Base-by-base conservation (phyloP, 441 rosid species). In the Gossypium gossypioides region DNA sequence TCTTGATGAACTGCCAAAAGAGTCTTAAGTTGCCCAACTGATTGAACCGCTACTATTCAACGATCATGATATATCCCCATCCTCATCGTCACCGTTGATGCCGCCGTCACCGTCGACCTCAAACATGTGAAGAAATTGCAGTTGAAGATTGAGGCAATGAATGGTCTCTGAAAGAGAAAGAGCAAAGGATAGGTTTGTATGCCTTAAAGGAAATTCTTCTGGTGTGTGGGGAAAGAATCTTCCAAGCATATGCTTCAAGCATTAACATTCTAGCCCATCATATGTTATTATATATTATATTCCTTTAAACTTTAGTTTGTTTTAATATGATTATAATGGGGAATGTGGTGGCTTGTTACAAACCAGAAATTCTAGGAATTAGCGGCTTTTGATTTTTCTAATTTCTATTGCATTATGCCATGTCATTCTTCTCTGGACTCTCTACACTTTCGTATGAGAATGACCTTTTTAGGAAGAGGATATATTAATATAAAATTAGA, bases 11-110 rank as follows among this genome's bases (percentile, higher is more conserved):
- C 58, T 79, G 88, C 89, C 87, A 85, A 84, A 85, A 87, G 91
- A 85, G 57, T 78, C 71, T 46, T 32, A 42, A 81, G 91, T 82
- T 87, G 87, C 91, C 91, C 91, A 82, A 75, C 66, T 58, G 71
- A 69, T 66, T 50, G 71, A 71, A 42, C 25, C 3, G 67, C 48
- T 62, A 62, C 61, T 37, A 77, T 51, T 64, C 69, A 80, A 56
- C 64, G 58, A 13, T 46, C 46, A 5, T 1, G 59, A 13, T 72
- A 70, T 24, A 59, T 77, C 70, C 0, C 48, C 68, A 65, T 62
- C 50, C 4, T 75, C 84, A 4, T 65, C 78, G 12, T 57, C 85
- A 16, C 81, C 42, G 15, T 70, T 54, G 72, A 60, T 55, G 19
- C 40, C 61, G 18, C 34, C 29, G 13, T 9, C 5, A 1, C 60